These are phyloP conservation scores for Delphinella strobiligena DNA, from an alignment of 2,329 filamentous ascomycete species.

Conservation along the genomic window DNA sequence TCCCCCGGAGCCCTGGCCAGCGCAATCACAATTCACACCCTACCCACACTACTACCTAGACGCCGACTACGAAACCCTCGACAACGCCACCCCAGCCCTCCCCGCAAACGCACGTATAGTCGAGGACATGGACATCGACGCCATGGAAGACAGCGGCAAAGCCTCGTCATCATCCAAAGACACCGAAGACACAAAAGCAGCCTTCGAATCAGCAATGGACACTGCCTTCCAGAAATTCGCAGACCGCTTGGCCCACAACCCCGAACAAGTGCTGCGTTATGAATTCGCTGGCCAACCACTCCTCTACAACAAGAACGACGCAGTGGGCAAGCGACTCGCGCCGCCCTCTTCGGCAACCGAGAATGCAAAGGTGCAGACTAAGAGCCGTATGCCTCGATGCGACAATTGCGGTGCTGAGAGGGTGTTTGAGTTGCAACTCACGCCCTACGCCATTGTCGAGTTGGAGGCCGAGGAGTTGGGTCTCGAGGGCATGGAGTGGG, in stretches of 20 bases:
- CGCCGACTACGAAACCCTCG: conserved; percentile 83
- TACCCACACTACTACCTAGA: conserved; percentile 73
- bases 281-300: conserved; percentile 41
- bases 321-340: conserved; percentile 54
- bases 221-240: conserved; percentile 40
- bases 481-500: conserved; percentile 92
- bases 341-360: conserved; percentile 9
- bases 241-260: conserved; percentile 37
- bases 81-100: conserved; percentile 40
- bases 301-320: conserved; percentile 68
- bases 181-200: conserved; percentile 32
- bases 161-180: too few species aligned
- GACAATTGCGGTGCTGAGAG: conserved; percentile 60
- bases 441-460: conserved; percentile 79
- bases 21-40: conserved; percentile 45
- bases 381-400: conserved; percentile 57
- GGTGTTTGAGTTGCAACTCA: conserved; percentile 85
- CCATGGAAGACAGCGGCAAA: neutral
- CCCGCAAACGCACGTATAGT: conserved; percentile 34
- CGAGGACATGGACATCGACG: conserved; percentile 20
- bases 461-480: conserved; percentile 61
- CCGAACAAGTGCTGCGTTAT: conserved; percentile 39
- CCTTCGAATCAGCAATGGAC: conserved; percentile 37
- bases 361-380: conserved; percentile 18
- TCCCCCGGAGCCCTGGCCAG: conserved; percentile 61